Evolutionary conservation across 768 basidiomycete genomes (phyloP).

Genomic region (Collybia nuda): DNA sequence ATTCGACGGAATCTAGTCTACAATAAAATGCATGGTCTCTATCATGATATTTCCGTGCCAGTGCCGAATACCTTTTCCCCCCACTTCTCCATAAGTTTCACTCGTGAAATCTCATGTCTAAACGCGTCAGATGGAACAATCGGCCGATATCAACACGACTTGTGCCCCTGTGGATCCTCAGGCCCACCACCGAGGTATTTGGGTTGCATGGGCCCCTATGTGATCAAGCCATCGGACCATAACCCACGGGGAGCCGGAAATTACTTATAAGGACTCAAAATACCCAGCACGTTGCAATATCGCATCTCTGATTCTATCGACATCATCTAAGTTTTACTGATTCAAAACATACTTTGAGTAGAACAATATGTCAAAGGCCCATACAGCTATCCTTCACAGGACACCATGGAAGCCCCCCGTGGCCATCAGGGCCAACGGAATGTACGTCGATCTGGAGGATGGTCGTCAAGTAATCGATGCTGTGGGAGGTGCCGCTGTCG

Average conservation of each 20-base stretch:
- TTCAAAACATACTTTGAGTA: too few relatives aligned
- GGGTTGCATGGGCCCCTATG: too few relatives aligned
- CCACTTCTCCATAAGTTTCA: neutral
- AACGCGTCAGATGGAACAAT: too few relatives aligned
- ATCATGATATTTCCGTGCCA: neutral
- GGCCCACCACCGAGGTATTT: too few relatives aligned
- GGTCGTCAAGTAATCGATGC: slow-evolving; percentile 74
- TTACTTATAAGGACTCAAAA: neutral
- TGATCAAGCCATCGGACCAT: neutral
- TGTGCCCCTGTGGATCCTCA: neutral
- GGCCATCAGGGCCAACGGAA: slow-evolving; percentile 63
- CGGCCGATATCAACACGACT: neutral
- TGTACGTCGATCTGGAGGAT: slow-evolving; percentile 70
- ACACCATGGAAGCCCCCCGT: slow-evolving; percentile 76
- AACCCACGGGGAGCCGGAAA: neutral
- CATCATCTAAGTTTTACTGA: neutral
- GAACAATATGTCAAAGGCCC: neutral
- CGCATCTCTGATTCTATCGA: neutral
- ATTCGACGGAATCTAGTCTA: too few relatives aligned
- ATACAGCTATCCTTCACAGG: slow-evolving; percentile 54
- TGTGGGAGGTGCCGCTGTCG: slow-evolving; percentile 84
- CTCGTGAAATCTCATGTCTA: too few relatives aligned
- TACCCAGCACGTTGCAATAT: neutral
- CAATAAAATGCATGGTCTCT: neutral
- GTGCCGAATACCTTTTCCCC: neutral